These are phyloP conservation scores for Blastomyces parvus DNA, from an alignment of 2,329 filamentous ascomycete genomes.

Conservation along the genomic window DNA sequence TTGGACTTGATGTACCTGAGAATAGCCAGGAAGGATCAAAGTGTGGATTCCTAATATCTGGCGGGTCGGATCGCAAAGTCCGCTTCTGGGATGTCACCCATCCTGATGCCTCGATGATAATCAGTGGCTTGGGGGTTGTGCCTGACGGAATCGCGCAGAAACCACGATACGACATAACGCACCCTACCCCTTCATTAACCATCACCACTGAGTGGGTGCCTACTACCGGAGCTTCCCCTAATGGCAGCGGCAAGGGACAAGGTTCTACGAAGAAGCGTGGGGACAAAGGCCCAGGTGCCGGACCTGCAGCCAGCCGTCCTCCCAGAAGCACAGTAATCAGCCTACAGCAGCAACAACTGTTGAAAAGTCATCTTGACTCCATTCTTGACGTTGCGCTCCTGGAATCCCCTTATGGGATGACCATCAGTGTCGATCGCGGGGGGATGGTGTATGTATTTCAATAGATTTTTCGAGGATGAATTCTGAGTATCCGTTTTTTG, in stretches of 20 bases:
- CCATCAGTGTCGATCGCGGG: conserved; percentile 77
- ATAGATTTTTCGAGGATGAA: conserved; percentile 25
- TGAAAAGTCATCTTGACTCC: conserved; percentile 78
- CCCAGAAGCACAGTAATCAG: conserved; percentile 77
- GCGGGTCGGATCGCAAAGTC: conserved; percentile 79
- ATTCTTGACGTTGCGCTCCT: conserved; percentile 82
- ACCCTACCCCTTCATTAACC: conserved; percentile 54
- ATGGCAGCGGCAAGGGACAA: conserved; percentile 22
- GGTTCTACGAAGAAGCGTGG: conserved; percentile 30
- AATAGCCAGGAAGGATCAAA: conserved; percentile 52
- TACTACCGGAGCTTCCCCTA: conserved; percentile 27
- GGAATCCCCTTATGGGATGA: conserved; percentile 85
- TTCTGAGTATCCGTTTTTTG: neutral
- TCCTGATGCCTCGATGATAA: conserved; percentile 66
- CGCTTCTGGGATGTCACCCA: conserved; percentile 86
- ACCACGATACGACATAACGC: conserved; percentile 60
- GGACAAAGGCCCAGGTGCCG: conserved; percentile 25
- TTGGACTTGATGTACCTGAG: conserved; percentile 60
- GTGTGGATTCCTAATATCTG: conserved; percentile 76
- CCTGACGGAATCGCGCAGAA: conserved; percentile 45
- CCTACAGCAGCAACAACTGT: conserved; percentile 72
- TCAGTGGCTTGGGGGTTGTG: conserved; percentile 65
- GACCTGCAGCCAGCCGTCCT: conserved; percentile 34
- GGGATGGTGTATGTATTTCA: conserved; percentile 81
- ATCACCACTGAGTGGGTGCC: conserved; percentile 57